phyloP scores from a whole-genome alignment of 768 basidiomycete species.

The Kwoniella pini region DNA sequence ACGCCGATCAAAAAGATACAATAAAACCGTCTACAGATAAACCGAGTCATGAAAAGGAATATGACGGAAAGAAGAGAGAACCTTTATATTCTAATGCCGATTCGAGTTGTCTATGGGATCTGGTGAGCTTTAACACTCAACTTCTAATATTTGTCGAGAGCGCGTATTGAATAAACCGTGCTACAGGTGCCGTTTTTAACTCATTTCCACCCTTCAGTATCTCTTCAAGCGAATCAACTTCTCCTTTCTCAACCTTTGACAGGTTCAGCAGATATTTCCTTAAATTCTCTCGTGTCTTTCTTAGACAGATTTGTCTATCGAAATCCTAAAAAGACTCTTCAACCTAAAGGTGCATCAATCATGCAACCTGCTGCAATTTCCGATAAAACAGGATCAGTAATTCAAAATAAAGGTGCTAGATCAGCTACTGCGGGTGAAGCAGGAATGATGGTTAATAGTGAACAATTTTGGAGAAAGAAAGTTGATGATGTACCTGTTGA shows the following conservation, averaged over 20 bases:
- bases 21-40: constrained; percentile 6
- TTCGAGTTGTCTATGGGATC: constrained; percentile 80
- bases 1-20: constrained; percentile 36
- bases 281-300: constrained; percentile 92
- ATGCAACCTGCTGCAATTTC: constrained; percentile 88
- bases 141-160: background rate
- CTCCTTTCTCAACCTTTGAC: constrained; percentile 72
- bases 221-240: constrained; percentile 81
- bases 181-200: constrained; percentile 70
- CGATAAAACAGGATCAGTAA: constrained; percentile 62
- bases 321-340: constrained; percentile 77
- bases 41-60: constrained; percentile 53
- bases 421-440: constrained; percentile 56
- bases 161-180: background rate
- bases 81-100: constrained; percentile 82
- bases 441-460: constrained; percentile 66
- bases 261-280: constrained; percentile 79
- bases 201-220: constrained; percentile 89
- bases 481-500: constrained; percentile 78
- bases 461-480: constrained; percentile 69
- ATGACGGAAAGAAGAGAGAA: constrained; percentile 88
- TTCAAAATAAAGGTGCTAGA: constrained; percentile 64
- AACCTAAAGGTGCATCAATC: constrained; percentile 74
- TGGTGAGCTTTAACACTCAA: constrained; percentile 61
- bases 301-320: constrained; percentile 96